phyloP scores from a whole-genome alignment of 2,329 filamentous ascomycete genomes.

The Aspergillus chevalieri region DNA sequence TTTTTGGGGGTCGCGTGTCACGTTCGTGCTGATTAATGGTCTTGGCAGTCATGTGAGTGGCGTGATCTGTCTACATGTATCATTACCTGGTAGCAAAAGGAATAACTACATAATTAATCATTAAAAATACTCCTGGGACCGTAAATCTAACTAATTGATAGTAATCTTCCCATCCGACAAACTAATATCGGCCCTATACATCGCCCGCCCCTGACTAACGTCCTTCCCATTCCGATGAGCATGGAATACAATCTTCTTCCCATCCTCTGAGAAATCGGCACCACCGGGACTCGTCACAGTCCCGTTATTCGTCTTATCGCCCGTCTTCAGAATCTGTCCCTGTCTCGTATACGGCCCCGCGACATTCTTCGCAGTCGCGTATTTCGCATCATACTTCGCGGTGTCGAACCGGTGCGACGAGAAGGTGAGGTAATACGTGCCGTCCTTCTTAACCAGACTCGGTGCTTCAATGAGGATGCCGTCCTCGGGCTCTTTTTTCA shows the following conservation, averaged over 20 bases:
- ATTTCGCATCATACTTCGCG: constrained; percentile 53
- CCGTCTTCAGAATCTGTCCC: constrained; percentile 26
- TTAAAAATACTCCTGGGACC: no score
- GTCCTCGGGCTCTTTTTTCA: constrained; percentile 58
- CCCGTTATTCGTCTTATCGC: constrained; percentile 22
- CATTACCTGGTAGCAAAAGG: no score
- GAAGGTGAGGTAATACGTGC: constrained; percentile 56
- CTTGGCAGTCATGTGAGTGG: no score
- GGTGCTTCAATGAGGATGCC: constrained; percentile 60
- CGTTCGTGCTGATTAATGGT: no score
- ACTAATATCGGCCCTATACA: constrained; percentile 23
- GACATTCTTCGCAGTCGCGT: constrained; percentile 44
- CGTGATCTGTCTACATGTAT: no score
- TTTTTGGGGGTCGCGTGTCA: no score
- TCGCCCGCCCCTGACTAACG: constrained; percentile 16
- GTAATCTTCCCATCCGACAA: constrained; percentile 14
- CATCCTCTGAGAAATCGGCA: constrained; percentile 22
- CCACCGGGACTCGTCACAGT: constrained; percentile 27
- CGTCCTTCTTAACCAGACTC: constrained; percentile 39
- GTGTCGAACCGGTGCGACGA: constrained; percentile 55
- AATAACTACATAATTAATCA: no score
- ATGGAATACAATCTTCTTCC: constrained; percentile 28
- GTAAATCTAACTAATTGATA: constrained; percentile 7
- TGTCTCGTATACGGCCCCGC: constrained; percentile 34
- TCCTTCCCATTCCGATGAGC: constrained; percentile 19